A percentile compares a stretch with the other conserved stretches of the same genome.
These are phyloP conservation scores for Dorcoceras hygrometricum DNA, from an alignment of 257 asterid genomes.

Conservation along the genomic window DNA sequence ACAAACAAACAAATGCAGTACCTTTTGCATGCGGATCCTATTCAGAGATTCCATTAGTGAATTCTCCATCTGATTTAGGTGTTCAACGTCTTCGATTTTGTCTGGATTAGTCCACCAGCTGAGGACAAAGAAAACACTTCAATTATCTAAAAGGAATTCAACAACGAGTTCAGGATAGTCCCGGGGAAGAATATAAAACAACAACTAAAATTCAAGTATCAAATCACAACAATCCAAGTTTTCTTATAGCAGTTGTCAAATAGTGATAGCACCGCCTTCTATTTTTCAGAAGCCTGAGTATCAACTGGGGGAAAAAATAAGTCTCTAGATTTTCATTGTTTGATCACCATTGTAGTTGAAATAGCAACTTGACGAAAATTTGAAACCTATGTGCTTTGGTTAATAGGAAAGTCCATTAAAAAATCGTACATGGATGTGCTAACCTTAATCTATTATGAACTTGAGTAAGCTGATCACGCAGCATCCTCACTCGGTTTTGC, in stretches of 20 bases:
- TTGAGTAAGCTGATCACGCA: slow-evolving; percentile 54
- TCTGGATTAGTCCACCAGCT: slow-evolving; percentile 88
- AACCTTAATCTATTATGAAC: slow-evolving; percentile 54
- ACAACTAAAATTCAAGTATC: background rate
- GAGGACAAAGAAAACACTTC: slow-evolving; percentile 21
- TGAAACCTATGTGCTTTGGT: background rate
- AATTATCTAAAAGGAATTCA: background rate
- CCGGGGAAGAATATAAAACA: background rate
- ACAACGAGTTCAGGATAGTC: slow-evolving; percentile 2
- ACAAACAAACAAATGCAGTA: slow-evolving; percentile 9
- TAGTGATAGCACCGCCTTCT: background rate
- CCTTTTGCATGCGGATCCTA: slow-evolving; percentile 53
- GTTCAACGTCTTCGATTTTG: slow-evolving; percentile 58
- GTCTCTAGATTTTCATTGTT: background rate
- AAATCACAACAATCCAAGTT: background rate
- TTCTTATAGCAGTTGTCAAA: background rate
- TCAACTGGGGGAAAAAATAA: background rate
- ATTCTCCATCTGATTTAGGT: slow-evolving; percentile 73
- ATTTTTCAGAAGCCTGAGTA: background rate
- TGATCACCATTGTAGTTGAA: background rate
- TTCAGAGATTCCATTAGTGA: slow-evolving; percentile 55
- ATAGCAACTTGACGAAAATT: background rate
- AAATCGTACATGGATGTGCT: slow-evolving; percentile 12
- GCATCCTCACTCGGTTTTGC: slow-evolving; percentile 47
- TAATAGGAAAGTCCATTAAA: background rate